phyloP scores from a whole-genome alignment of 2,329 filamentous ascomycete genomes.

The Domatiomyces globalis region DNA sequence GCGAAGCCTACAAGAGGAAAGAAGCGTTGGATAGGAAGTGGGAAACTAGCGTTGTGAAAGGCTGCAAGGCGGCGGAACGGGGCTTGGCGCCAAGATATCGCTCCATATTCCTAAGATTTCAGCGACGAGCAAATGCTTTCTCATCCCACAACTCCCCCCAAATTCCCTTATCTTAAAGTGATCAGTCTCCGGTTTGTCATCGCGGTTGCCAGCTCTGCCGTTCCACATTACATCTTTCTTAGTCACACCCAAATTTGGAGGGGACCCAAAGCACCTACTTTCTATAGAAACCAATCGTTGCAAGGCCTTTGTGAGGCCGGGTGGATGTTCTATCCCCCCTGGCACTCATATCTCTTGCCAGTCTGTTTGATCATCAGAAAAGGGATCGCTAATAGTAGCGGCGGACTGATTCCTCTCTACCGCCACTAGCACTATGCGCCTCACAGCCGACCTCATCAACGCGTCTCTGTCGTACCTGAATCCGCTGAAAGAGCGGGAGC shows the following conservation, averaged over 20 bases:
- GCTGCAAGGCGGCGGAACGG: too few relatives aligned
- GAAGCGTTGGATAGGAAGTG: too few relatives aligned
- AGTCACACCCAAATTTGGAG: neutral
- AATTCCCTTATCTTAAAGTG: neutral
- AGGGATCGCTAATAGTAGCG: neutral
- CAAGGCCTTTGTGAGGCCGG: too few relatives aligned
- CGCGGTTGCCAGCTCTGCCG: too few relatives aligned
- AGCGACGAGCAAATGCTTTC: neutral
- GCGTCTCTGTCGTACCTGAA: conserved; percentile 96
- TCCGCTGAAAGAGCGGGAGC: conserved; percentile 94
- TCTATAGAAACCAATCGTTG: too few relatives aligned
- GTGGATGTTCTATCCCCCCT: too few relatives aligned
- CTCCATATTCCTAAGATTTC: neutral
- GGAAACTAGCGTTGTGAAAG: too few relatives aligned
- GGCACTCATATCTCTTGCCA: neutral
- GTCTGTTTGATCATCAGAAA: neutral
- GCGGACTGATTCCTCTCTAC: neutral
- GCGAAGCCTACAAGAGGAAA: too few relatives aligned
- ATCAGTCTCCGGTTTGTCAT: too few relatives aligned
- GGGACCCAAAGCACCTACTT: too few relatives aligned
- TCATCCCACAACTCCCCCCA: neutral
- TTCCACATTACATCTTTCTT: too few relatives aligned
- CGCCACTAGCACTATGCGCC: conserved; percentile 51
- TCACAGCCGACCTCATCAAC: conserved; percentile 89
- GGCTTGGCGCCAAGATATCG: neutral